Base-by-base conservation (phyloP, 164 flowering plant genomes). In the Aristolochia californica region DNA sequence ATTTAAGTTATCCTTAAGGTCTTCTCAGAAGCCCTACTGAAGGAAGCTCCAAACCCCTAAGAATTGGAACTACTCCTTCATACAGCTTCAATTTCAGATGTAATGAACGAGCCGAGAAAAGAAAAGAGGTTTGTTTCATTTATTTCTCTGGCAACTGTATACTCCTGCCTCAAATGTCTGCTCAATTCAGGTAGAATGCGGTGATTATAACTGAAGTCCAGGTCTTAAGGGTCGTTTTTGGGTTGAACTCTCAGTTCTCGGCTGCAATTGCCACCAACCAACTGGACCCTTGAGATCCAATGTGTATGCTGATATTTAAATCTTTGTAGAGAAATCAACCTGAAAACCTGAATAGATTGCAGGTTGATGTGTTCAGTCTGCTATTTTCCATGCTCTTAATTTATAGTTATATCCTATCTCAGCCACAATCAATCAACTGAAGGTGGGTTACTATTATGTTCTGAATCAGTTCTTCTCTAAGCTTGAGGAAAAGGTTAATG, bases 401-500 rank as follows among this genome's bases (percentile, higher is more conserved):
- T 34, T 34, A 34, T 4, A 34, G 40, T 34, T 34, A 34, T 4
- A 34, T 34, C 1, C 40, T 2, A 7, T 34, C 10, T 34, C 1
- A 34, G 40, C 10, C 40, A 34, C 40, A 34, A 34, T 34, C 4
- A 34, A 12, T 34, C 7, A 4, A 34, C 40, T 34, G 40, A 34
- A 34, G 40, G 40, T 34, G 7, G 40, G 7, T 34, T 34, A 34
- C 10, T 7, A 7, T 34, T 34, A 34, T 34, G 40, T 7, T 28
- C 30, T 34, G 9, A 34, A 34, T 48, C 82, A 91, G 98, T 91
- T 84, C 71, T 91, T 77, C 63, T 50, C 94, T 23, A 87, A 88
- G 67, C 88, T 91, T 27, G 98, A 91, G 79, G 91, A 88, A 58
- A 91, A 83, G 74, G 81, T 74, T 52, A 89, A 87, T 66, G 95